Base-by-base conservation (phyloP, 2,329 filamentous ascomycete species). In the Stagonosporopsis rhizophila region DNA sequence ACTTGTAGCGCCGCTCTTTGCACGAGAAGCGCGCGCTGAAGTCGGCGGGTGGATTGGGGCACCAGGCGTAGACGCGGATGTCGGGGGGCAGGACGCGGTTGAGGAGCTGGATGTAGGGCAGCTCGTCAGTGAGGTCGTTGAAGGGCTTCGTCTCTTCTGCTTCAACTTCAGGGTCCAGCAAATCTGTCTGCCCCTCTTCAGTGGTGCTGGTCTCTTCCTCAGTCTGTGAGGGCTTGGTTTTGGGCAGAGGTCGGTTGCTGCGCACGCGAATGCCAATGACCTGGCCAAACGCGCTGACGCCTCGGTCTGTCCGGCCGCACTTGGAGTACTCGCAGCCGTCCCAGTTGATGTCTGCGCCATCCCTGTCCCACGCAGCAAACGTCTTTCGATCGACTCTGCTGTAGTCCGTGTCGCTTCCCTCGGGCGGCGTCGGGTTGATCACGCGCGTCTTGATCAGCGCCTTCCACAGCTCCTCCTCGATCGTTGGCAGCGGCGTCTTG, bases 261-360 rank as follows among this genome's bases (percentile, higher is more conserved):
- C 94, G 83, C 15, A 99, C 88, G 52, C 89, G 81, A 37, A 99
- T 79, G 0, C 88, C 90, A 69, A 99, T 87, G 54, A 99, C 95
- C 79, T 99, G 95, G 0, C 95, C 95, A 79, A 99, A 99, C 3
- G 95, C 93, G 76, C 92, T 97, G 32, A 99, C 95, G 12, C 95
- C 95, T 50, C 87, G 84, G 74, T 99, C 95, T 17, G 95, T 99
- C 60, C 95, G 84, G 2, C 95, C 95, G 71, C 94, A 97, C 76
- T 99, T 99, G 32, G 90, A 92, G 76, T 98, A 99, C 59, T 96
- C 90, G 75, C 87, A 93, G 7, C 88, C 88, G 30, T 90, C 87
- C 84, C 92, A 96, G 75, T 91, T 89, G 23, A 97, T 77, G 54
- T 78, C 74, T 39, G 74, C 68, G 4, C 80, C 78, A 30, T 72